Conservation (phyloP, 768 basidiomycete species). For the Termitomyces sp. region DNA sequence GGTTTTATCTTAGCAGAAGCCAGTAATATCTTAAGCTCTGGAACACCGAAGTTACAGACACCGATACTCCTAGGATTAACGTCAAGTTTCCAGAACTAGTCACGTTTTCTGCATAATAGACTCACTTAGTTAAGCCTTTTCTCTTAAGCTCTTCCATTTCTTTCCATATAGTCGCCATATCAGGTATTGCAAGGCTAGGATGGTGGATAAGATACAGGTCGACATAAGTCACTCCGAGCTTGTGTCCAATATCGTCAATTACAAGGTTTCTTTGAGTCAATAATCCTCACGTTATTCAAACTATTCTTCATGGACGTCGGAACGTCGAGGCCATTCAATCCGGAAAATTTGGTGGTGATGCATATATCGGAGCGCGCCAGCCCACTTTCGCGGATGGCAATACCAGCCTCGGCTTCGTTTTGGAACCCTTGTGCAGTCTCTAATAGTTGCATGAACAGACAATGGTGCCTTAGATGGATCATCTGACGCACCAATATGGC, state of each 20-base stretch:
- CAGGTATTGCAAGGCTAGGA: conserved; percentile 27
- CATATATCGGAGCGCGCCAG: conserved; percentile 40
- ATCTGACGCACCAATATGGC: conserved; percentile 47
- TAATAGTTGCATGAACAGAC: conserved; percentile 16
- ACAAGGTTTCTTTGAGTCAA: not conserved
- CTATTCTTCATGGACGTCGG: conserved; percentile 36
- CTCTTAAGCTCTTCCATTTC: conserved; percentile 51
- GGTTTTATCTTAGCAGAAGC: conserved; percentile 51
- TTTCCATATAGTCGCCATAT: conserved; percentile 42
- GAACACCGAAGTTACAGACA: conserved; percentile 61
- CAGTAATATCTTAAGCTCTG: conserved; percentile 47
- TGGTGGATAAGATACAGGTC: conserved; percentile 70
- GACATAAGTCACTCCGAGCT: conserved; percentile 59
- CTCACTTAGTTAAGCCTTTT: conserved; percentile 37
- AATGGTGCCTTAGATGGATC: not conserved
- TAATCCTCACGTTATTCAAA: conserved; percentile 39
- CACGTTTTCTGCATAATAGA: not conserved
- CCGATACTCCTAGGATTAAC: conserved; percentile 26
- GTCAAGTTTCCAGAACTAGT: not conserved
- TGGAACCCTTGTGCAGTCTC: conserved; percentile 58
- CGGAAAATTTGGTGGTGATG: conserved; percentile 51
- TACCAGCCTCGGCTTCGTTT: conserved; percentile 33
- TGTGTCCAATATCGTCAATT: conserved; percentile 3
- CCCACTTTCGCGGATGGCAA: conserved; percentile 42
- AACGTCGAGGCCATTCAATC: conserved; percentile 10